phyloP scores from a whole-genome alignment of 805 yeast species.

The Kazachstania africana region DNA sequence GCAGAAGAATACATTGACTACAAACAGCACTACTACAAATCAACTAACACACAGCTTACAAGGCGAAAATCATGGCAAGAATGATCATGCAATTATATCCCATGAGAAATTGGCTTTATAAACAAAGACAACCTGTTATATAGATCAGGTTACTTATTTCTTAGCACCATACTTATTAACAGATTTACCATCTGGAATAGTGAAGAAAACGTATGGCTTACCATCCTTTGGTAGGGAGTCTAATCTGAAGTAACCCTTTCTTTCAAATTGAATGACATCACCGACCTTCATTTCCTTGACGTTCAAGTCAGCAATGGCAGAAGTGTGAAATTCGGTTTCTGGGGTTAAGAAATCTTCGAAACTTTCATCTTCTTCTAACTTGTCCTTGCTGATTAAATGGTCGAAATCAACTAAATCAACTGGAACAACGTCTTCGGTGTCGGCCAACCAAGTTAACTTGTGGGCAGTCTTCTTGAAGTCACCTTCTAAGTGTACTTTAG shows the following conservation, averaged over 20 bases:
- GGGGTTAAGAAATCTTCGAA: slow-evolving; percentile 87
- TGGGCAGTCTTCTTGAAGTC: slow-evolving; percentile 94
- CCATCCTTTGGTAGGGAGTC: slow-evolving; percentile 48
- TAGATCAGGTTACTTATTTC: slow-evolving; percentile 34
- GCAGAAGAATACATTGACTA: too few species aligned
- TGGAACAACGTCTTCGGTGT: slow-evolving; percentile 55
- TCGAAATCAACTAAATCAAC: slow-evolving; percentile 86
- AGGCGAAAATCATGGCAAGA: too few species aligned
- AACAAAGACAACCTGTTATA: too few species aligned
- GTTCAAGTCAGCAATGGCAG: slow-evolving; percentile 72
- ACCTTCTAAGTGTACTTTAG: slow-evolving; percentile 81
- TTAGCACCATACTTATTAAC: slow-evolving; percentile 68
- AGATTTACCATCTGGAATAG: slow-evolving; percentile 92
- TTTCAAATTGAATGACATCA: slow-evolving; percentile 86
- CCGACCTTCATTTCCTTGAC: slow-evolving; percentile 68
- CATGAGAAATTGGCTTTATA: too few species aligned
- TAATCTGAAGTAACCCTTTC: slow-evolving; percentile 90
- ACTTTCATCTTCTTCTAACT: slow-evolving; percentile 82
- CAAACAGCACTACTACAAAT: too few species aligned
- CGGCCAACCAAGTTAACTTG: slow-evolving; percentile 91
- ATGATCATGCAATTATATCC: too few species aligned
- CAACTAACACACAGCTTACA: too few species aligned
- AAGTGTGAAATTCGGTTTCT: slow-evolving; percentile 69
- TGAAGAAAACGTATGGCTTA: slow-evolving; percentile 65
- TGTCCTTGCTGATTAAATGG: slow-evolving; percentile 89